phyloP scores from a whole-genome alignment of 106 monocot species.

The Dioscorea zingiberensis region DNA sequence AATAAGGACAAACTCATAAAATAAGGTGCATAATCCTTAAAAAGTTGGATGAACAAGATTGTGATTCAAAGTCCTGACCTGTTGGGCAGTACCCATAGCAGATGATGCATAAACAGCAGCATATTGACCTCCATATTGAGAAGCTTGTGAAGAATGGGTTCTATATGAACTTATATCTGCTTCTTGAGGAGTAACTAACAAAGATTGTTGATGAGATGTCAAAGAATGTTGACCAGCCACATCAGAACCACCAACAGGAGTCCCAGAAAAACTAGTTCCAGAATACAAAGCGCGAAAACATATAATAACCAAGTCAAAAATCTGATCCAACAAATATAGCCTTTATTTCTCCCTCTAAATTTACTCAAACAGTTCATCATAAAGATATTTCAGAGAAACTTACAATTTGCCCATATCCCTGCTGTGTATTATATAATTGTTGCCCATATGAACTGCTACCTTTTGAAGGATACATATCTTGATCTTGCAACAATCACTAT shows the following conservation, averaged over 20 bases:
- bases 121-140: conserved; percentile 76
- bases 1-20: not conserved
- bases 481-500: not conserved
- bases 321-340: no score
- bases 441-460: conserved; percentile 64
- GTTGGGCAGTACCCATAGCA: conserved; percentile 43
- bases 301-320: not conserved
- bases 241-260: conserved; percentile 23
- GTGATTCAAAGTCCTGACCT: conserved; percentile 22
- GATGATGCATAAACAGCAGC: conserved; percentile 74
- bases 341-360: no score
- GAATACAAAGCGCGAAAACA: conserved; percentile 13
- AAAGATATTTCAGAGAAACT: conserved; percentile 3
- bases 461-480: conserved; percentile 76
- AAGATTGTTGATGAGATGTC: conserved; percentile 27
- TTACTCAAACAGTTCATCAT: no score
- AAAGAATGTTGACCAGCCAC: conserved; percentile 19
- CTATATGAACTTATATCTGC: conserved; percentile 49
- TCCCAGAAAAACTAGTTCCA: conserved; percentile 26
- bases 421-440: conserved; percentile 54
- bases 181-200: conserved; percentile 42
- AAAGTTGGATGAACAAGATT: not conserved
- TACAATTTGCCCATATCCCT: conserved; percentile 68
- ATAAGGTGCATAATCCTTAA: not conserved
- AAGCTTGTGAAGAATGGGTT: conserved; percentile 31